Base-by-base conservation (phyloP, 441 rosid genomes). In the Kokia cookei region DNA sequence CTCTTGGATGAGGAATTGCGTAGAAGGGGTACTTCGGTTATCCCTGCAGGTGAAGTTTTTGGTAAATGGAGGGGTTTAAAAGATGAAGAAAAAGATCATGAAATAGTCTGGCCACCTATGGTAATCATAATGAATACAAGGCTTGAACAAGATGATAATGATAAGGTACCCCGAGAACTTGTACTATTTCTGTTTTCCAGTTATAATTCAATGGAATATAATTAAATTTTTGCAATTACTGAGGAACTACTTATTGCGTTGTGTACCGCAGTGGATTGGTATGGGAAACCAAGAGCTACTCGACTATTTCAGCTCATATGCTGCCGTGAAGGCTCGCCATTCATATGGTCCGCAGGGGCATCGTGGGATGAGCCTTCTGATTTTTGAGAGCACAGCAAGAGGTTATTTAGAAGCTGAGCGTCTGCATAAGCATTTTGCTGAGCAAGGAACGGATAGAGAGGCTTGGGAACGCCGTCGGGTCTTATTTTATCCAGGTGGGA, bases 281-380 rank as follows among this genome's bases (percentile, higher is more conserved):
- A 90, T 90, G 95, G 92, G 93, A 17, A 90, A 88, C 73, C 87
- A 77, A 54, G 91, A 88, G 79, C 90, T 90, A 24, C 75, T 87
- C 68, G 89, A 86, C 1, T 88, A 65, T 83, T 90, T 88, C 54
- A 61, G 40, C 14, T 54, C 81, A 15, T 90, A 86, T 77, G 79
- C 79, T 73, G 89, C 89, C 64, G 77, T 68, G 59, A 90, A 42
- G 73, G 89, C 92, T 60, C 91, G 91, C 12, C 94, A 88, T 75
- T 82, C 94, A 11, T 88, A 90, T 77, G 94, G 94, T 17, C 94
- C 94, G 10, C 87, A 82, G 59, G 92, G 94, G 17, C 94, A 90
- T 70, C 91, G 94, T 17, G 94, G 92, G 73, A 87, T 86, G 79
- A 88, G 92, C 73, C 79, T 81, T 69, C 78, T 90, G 42, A 81